Conservation (phyloP, 352 stramenopile species). For the Peronospora tabacina region DNA sequence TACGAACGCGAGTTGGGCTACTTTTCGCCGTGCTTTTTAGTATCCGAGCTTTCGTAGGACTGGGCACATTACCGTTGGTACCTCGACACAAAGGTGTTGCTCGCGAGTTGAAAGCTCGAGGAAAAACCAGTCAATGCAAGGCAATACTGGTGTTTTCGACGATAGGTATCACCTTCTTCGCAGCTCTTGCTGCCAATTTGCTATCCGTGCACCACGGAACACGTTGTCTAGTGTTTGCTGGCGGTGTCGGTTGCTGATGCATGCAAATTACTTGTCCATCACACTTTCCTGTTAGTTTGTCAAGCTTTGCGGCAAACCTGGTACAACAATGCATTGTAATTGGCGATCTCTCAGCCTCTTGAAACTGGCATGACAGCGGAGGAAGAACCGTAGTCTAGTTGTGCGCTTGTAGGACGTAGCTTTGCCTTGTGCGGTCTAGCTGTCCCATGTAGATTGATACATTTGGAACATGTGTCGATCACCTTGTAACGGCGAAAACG, state of each 20-base stretch:
- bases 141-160: slow-evolving; percentile 31
- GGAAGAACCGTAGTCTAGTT: too few relatives aligned
- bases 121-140: slow-evolving; percentile 34
- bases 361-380: too few relatives aligned
- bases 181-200: slow-evolving; percentile 46
- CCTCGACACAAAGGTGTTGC: slow-evolving; percentile 44
- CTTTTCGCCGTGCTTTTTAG: slow-evolving; percentile 52
- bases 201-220: slow-evolving; percentile 53
- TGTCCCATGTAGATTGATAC: too few relatives aligned
- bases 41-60: slow-evolving; percentile 35
- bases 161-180: slow-evolving; percentile 38
- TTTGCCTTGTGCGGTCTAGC: too few relatives aligned
- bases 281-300: too few relatives aligned
- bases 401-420: too few relatives aligned
- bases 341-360: too few relatives aligned
- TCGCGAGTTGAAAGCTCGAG: slow-evolving; percentile 42
- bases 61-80: slow-evolving; percentile 44
- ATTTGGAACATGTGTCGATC: too few relatives aligned
- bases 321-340: too few relatives aligned
- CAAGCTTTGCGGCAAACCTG: too few relatives aligned
- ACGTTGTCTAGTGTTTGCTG: slow-evolving; percentile 50
- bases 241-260: slow-evolving; percentile 43
- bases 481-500: too few relatives aligned
- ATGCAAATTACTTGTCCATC: slow-evolving; percentile 8
- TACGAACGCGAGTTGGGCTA: slow-evolving; percentile 50